These are phyloP conservation scores for Pseudocohnilembus persalinus DNA, from an alignment of 169 alveolate genomes.

Conservation along the genomic window DNA sequence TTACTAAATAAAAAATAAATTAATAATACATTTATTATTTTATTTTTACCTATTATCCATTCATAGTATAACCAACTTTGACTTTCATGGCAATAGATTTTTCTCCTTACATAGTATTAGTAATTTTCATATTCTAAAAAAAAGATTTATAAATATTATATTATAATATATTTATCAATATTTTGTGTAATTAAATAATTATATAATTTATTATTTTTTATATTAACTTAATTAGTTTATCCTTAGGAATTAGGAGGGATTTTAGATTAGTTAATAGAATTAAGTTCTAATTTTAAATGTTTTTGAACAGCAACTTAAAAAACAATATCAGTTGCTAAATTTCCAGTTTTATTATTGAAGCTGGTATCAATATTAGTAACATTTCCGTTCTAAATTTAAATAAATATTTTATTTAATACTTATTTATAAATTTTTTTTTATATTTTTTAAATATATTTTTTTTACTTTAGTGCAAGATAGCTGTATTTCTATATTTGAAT, in stretches of 20 bases:
- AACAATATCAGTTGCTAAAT: slow-evolving; percentile 16
- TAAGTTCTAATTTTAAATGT: slow-evolving; percentile 29
- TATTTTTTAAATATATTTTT: too few species aligned
- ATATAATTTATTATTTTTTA: not conserved
- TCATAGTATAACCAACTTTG: slow-evolving; percentile 21
- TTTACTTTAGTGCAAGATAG: slow-evolving; percentile 27
- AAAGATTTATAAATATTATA: not conserved
- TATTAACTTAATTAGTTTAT: slow-evolving; percentile 24
- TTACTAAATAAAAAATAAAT: not conserved
- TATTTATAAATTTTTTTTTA: not conserved
- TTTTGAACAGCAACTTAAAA: slow-evolving; percentile 40
- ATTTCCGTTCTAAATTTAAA: slow-evolving; percentile 17
- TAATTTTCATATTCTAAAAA: slow-evolving; percentile 9
- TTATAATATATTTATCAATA: too few species aligned
- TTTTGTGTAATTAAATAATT: too few species aligned
- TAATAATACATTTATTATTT: not conserved
- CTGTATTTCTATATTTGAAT: slow-evolving; percentile 23
- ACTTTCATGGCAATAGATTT: slow-evolving; percentile 23
- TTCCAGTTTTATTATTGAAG: slow-evolving; percentile 42
- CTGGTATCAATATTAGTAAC: slow-evolving; percentile 17
- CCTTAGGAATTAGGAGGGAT: slow-evolving; percentile 27
- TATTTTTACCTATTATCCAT: slow-evolving; percentile 3
- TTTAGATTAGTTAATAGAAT: slow-evolving; percentile 1
- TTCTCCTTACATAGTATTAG: slow-evolving; percentile 17
- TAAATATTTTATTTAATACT: not conserved